Percentiles rank a stretch among this genome's conserved stretches.
These are phyloP conservation scores for Lipomyces kockii DNA, from an alignment of 805 yeast genomes.

Conservation along the genomic window DNA sequence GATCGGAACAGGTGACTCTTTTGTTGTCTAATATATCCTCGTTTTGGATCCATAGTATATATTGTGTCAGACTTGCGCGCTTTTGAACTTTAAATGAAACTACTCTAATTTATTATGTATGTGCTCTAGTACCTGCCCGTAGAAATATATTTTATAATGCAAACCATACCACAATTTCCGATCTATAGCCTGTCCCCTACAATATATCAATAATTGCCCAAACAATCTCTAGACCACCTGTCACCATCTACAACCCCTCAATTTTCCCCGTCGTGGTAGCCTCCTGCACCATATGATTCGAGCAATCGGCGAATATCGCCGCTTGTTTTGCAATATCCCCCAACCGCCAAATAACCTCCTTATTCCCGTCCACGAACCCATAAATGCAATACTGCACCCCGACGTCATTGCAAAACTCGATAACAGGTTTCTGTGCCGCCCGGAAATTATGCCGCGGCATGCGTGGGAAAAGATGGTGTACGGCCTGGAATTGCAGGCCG, in stretches of 20 bases:
- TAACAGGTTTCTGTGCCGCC: slow-evolving; percentile 69
- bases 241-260: background rate
- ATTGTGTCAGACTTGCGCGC: too few species aligned
- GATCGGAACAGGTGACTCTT: too few species aligned
- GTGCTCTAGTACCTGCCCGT: too few species aligned
- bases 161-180: too few species aligned
- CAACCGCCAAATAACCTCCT: slow-evolving; percentile 67
- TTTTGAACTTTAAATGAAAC: too few species aligned
- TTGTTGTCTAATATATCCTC: too few species aligned
- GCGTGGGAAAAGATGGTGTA: slow-evolving; percentile 88
- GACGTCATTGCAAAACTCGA: slow-evolving; percentile 73
- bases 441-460: slow-evolving; percentile 87
- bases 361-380: slow-evolving; percentile 81
- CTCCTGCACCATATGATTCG: slow-evolving; percentile 64
- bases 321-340: slow-evolving; percentile 83
- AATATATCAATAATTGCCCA: too few species aligned
- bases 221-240: background rate
- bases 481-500: slow-evolving; percentile 88
- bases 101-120: too few species aligned
- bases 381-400: slow-evolving; percentile 82
- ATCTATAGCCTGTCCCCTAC: too few species aligned
- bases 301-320: slow-evolving; percentile 71
- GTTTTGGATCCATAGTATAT: too few species aligned
- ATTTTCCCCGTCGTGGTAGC: slow-evolving; percentile 33
- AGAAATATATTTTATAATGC: too few species aligned